phyloP scores from a whole-genome alignment of 768 basidiomycete species.

The Collybia mongolica region DNA sequence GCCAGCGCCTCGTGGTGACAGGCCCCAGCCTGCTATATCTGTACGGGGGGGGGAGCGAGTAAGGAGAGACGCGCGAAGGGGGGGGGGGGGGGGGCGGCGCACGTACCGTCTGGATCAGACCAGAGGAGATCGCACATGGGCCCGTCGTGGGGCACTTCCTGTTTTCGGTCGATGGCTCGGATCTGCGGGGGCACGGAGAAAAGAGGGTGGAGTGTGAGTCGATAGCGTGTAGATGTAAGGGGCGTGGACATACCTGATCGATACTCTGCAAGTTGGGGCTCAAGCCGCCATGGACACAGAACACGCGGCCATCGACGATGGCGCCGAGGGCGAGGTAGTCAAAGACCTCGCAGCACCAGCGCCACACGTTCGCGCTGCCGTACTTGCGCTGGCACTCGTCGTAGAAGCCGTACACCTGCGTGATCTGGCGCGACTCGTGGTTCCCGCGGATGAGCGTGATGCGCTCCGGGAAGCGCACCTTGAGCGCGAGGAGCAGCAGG shows the following conservation, averaged over 20 bases:
- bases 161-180: slow-evolving; percentile 90
- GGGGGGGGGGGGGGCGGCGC: slow-evolving; percentile 1
- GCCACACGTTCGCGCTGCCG: slow-evolving; percentile 91
- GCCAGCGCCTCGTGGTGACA: slow-evolving; percentile 97
- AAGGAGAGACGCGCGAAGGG: not conserved
- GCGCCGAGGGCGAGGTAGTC: slow-evolving; percentile 95
- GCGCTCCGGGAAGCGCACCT: slow-evolving; percentile 95
- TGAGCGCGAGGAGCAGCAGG: slow-evolving; percentile 89
- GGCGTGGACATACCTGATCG: slow-evolving; percentile 87
- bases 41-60: slow-evolving; percentile 3
- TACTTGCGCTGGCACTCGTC: slow-evolving; percentile 98
- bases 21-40: slow-evolving; percentile 94
- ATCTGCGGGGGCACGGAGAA: slow-evolving; percentile 53
- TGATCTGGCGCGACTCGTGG: slow-evolving; percentile 97
- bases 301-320: slow-evolving; percentile 95
- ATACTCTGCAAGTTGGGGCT: slow-evolving; percentile 85
- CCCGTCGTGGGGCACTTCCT: slow-evolving; percentile 98
- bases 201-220: slow-evolving; percentile 7
- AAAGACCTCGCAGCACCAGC: slow-evolving; percentile 98
- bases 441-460: slow-evolving; percentile 97
- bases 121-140: slow-evolving; percentile 99
- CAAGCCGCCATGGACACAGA: slow-evolving; percentile 96
- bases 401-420: slow-evolving; percentile 92
- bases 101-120: slow-evolving; percentile 96
- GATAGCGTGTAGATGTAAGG: too few species aligned